A percentile compares a stretch with the other conserved stretches of the same genome.
phyloP scores from a whole-genome alignment of 139 green algal species.

The Coelastrella sp. region DNA sequence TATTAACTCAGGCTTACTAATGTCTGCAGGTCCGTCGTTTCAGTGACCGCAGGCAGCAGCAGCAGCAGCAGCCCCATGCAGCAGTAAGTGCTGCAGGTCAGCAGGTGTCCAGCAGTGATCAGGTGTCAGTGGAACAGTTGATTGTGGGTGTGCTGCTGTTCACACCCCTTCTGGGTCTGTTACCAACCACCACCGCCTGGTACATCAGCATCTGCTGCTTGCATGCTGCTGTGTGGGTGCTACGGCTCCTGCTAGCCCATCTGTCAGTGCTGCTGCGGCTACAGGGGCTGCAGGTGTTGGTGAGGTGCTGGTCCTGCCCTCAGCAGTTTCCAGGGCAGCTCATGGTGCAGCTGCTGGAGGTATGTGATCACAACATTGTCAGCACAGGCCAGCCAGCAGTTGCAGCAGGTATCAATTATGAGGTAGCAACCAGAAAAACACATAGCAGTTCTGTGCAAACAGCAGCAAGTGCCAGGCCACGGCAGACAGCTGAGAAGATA shows the following conservation, averaged over 20 bases:
- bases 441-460: background rate
- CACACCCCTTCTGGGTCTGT: constrained; percentile 62
- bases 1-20: background rate
- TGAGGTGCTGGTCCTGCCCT: background rate
- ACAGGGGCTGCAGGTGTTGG: background rate
- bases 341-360: background rate
- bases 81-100: background rate
- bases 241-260: background rate
- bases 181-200: constrained; percentile 63
- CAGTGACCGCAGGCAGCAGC: background rate
- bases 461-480: background rate
- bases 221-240: constrained; percentile 5
- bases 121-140: constrained; percentile 70
- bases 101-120: constrained; percentile 7
- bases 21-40: constrained; percentile 29
- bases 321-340: constrained; percentile 24
- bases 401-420: background rate
- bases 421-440: background rate
- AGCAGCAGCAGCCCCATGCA: background rate
- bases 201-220: constrained; percentile 32
- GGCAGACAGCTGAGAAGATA: background rate
- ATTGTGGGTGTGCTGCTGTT: constrained; percentile 77
- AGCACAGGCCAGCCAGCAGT: background rate
- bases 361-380: background rate
- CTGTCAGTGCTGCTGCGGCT: background rate